Percentiles rank a stretch among this genome's conserved stretches.
Conservation (phyloP, 495 filamentous ascomycete species). For the Aspergillus funiculosus region DNA sequence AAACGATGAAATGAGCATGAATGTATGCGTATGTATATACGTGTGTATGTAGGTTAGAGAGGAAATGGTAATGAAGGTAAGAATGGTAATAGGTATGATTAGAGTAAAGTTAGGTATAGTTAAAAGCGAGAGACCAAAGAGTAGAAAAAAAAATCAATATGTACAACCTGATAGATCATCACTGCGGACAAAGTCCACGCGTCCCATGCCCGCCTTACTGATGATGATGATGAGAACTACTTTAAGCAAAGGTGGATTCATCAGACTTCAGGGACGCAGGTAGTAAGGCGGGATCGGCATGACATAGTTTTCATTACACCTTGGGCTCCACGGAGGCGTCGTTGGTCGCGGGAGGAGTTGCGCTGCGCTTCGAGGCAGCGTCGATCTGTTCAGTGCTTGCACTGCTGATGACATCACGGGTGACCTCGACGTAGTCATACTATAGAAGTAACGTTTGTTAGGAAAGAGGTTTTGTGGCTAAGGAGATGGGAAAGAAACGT, state of each 20-base stretch:
- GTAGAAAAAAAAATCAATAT: not conserved
- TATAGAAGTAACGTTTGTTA: conserved; percentile 20
- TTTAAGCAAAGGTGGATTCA: not conserved
- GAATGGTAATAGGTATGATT: not conserved
- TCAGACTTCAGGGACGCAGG: not conserved
- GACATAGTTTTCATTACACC: conserved; percentile 18
- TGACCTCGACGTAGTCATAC: conserved; percentile 96
- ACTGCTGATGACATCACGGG: conserved; percentile 70
- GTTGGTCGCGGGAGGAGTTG: conserved; percentile 23
- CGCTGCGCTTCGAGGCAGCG: conserved; percentile 30
- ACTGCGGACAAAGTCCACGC: not conserved
- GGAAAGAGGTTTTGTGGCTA: not conserved
- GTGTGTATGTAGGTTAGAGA: too few species aligned
- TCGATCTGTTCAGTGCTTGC: conserved; percentile 37
- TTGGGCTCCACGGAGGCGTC: conserved; percentile 26
- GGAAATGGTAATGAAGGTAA: too few species aligned
- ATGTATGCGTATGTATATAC: too few species aligned
- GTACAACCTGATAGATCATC: not conserved
- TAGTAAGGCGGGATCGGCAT: not conserved
- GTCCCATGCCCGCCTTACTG: not conserved
- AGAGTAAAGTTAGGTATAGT: not conserved
- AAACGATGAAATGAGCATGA: too few species aligned
- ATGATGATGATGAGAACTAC: not conserved
- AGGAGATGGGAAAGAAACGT: conserved; percentile 25
- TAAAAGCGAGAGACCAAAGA: not conserved